These are phyloP conservation scores for Sapria himalayana DNA, from an alignment of 345 rosid genomes.

Conservation along the genomic window DNA sequence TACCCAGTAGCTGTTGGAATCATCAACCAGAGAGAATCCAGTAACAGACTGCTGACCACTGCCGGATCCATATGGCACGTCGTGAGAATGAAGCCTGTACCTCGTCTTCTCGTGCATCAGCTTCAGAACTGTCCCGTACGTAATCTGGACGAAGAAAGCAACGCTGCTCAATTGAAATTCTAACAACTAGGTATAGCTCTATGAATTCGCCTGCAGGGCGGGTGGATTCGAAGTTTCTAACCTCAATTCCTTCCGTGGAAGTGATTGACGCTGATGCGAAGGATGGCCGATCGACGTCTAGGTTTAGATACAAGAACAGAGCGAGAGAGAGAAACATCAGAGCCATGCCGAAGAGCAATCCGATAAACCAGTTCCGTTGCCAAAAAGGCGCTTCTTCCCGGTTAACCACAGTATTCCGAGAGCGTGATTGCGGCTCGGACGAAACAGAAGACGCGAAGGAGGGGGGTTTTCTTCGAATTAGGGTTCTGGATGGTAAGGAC, in stretches of 20 bases:
- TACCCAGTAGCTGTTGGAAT: constrained; percentile 98
- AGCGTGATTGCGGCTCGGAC: constrained; percentile 7
- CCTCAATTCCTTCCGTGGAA: constrained; percentile 63
- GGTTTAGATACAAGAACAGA: constrained; percentile 41
- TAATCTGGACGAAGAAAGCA: constrained; percentile 24
- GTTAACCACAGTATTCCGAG: constrained; percentile 11
- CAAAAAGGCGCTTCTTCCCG: constrained; percentile 37
- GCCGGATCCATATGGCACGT: constrained; percentile 96
- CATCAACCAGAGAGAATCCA: constrained; percentile 63
- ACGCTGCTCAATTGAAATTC: constrained; percentile 3
- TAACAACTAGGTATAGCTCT: too few relatives aligned
- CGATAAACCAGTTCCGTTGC: constrained; percentile 78
- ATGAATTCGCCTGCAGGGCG: neutral
- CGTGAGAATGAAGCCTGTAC: constrained; percentile 77
- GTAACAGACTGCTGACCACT: constrained; percentile 99
- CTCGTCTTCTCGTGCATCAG: constrained; percentile 86
- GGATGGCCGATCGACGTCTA: constrained; percentile 31
- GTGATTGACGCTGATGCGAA: constrained; percentile 33
- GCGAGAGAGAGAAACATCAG: constrained; percentile 48
- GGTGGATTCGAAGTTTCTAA: constrained; percentile 4
- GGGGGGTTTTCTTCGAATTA: constrained; percentile 30
- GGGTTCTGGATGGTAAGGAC: constrained; percentile 31
- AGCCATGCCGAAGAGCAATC: constrained; percentile 43
- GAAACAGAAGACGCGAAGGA: constrained; percentile 17
- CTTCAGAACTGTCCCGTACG: constrained; percentile 75